phyloP scores from a whole-genome alignment of 2,329 filamentous ascomycete species.

The Pseudopithomyces chartarum region DNA sequence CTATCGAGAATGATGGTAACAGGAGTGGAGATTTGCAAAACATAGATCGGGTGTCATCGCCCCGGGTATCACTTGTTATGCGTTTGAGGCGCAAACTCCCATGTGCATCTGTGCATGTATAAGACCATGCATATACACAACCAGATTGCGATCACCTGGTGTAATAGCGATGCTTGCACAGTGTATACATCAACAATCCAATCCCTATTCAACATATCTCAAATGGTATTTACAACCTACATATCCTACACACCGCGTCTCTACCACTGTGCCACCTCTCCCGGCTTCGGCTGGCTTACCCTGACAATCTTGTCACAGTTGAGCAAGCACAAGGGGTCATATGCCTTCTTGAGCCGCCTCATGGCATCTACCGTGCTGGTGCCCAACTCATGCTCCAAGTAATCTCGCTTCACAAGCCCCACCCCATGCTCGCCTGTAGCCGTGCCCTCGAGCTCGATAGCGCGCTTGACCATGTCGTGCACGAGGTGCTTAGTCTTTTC shows the following conservation, averaged over 20 bases:
- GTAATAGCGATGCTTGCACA: too few relatives aligned
- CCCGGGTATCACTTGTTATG: too few relatives aligned
- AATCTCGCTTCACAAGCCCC: conserved; percentile 83
- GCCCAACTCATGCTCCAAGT: conserved; percentile 78
- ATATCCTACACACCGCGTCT: background rate
- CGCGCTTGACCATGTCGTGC: conserved; percentile 83
- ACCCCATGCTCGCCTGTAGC: conserved; percentile 87
- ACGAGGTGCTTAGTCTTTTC: conserved; percentile 71
- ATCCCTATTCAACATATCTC: background rate
- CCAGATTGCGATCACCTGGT: too few relatives aligned
- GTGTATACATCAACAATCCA: too few relatives aligned
- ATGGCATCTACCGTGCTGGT: conserved; percentile 77
- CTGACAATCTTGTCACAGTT: conserved; percentile 71
- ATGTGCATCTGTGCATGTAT: too few relatives aligned
- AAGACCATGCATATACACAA: too few relatives aligned
- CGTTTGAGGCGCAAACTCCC: too few relatives aligned
- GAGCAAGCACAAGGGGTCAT: conserved; percentile 72
- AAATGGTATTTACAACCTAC: conserved; percentile 1
- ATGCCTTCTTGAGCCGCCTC: conserved; percentile 82
- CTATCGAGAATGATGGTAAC: too few relatives aligned
- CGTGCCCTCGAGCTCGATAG: conserved; percentile 83
- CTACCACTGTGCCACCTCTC: conserved; percentile 56
- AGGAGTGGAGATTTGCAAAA: too few relatives aligned
- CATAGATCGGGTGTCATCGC: too few relatives aligned
- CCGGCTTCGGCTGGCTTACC: conserved; percentile 54